A percentile compares a stretch with the other conserved stretches of the same genome.
Evolutionary conservation across 2,329 filamentous ascomycete species (phyloP).

Genomic region (Aspergillus ochraceus): DNA sequence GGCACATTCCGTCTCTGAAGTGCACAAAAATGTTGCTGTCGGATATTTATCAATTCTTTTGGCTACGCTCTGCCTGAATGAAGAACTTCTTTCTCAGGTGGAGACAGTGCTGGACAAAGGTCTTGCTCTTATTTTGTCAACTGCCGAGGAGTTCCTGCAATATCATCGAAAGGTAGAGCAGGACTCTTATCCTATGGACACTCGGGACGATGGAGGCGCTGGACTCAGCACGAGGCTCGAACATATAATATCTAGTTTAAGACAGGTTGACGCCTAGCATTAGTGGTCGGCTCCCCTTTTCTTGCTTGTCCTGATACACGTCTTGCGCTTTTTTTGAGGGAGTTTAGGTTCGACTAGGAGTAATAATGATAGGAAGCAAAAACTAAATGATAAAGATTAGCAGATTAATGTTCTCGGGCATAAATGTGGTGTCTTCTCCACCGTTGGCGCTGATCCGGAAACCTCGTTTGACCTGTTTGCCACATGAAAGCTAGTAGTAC

Average conservation of each 20-base stretch:
- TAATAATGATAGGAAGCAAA: no score
- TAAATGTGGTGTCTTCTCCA: not conserved
- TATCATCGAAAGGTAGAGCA: constrained; percentile 62
- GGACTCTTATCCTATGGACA: constrained; percentile 40
- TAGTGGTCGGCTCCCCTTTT: not conserved
- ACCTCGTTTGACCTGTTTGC: constrained; percentile 20
- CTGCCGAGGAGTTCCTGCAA: constrained; percentile 62
- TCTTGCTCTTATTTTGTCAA: constrained; percentile 54
- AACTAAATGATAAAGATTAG: no score
- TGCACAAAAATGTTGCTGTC: constrained; percentile 76
- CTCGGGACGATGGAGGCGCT: constrained; percentile 49
- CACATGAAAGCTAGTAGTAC: constrained; percentile 1
- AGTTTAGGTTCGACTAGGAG: not conserved
- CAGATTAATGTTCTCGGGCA: not conserved
- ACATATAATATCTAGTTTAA: constrained; percentile 51
- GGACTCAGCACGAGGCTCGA: constrained; percentile 57
- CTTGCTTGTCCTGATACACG: not conserved
- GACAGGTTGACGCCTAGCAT: constrained; percentile 1
- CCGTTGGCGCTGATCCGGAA: constrained; percentile 3
- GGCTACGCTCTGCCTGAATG: constrained; percentile 71
- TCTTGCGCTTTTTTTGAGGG: not conserved
- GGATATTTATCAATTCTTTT: constrained; percentile 84
- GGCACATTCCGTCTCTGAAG: constrained; percentile 63
- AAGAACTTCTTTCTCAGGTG: constrained; percentile 45
- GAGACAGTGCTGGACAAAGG: constrained; percentile 46